Evolutionary conservation across 192 early-diverging fungal species (phyloP), one percentile per base, ranked within the genome.

Genomic region (Coemansia sp.): DNA sequence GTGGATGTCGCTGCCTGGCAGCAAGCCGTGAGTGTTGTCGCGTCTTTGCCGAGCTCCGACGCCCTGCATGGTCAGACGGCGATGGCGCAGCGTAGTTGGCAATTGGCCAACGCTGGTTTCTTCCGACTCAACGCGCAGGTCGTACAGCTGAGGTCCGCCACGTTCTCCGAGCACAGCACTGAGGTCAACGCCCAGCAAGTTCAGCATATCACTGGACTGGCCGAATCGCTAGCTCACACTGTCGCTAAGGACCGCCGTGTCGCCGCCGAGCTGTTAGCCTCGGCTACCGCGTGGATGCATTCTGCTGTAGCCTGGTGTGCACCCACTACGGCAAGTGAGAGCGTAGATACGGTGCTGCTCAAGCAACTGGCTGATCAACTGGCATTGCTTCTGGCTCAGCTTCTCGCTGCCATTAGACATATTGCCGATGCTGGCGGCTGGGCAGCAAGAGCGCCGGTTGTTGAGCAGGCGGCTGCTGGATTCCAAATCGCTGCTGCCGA

Each of bases 101-200:
- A 66, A 57, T 49, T 66, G 55, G 78, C 82, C 34, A 53, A 69
- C 33, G 64, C 73, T 1, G 71, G 60, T 9, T 84, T 80, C 72
- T 84, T 84, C 71, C 53, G 49, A 2, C 69, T 75, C 29, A 65
- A 38, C 29, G 62, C 77, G 13, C 76, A 74, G 66, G 38, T 78
- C 9, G 74, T 65, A 29, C 76, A 84, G 71, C 69, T 83, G 57
- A 71, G 80, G 15, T 52, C 77, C 3, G 69, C 70, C 5, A 47
- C 67, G 5, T 73, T 55, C 40, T 68, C 68, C n/a, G 79, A 81
- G 46, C 77, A 79, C 66, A 80, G 72, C 50, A 16, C 53, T 0
- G 78, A 84, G 63, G 61, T 76, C n/a, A 64, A 55, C 36, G 61
- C 71, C n/a, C 70, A 79, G 66, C 77, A 84, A 63, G 49, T 76